A percentile compares a stretch with the other conserved stretches of the same genome.
Conservation (phyloP, 352 stramenopile species). For the Pelagophyceae sp. region DNA sequence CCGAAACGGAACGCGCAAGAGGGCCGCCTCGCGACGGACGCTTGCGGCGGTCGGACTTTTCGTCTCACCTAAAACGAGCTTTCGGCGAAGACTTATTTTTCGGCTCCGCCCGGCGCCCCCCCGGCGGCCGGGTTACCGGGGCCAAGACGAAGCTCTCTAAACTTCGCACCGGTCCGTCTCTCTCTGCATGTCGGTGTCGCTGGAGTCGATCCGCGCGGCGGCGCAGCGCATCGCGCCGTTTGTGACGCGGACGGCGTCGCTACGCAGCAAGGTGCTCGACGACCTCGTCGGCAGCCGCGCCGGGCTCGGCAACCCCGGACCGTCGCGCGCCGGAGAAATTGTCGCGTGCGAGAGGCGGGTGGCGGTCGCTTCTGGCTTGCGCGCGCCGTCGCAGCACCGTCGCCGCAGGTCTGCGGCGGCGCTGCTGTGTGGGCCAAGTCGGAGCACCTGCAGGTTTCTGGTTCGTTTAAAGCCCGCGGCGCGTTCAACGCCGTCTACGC, state of each 20-base stretch:
- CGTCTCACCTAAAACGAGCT: not conserved
- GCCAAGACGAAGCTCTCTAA: not conserved
- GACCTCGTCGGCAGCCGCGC: not conserved
- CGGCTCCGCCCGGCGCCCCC: no score
- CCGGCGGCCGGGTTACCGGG: not conserved
- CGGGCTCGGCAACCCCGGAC: no score
- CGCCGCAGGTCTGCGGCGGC: no score
- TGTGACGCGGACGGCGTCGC: not conserved
- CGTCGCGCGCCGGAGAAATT: no score
- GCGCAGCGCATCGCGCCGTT: not conserved
- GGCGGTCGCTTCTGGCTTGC: no score
- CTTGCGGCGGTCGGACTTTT: not conserved
- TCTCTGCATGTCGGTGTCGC: not conserved
- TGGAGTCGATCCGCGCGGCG: not conserved
- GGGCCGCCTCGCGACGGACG: no score
- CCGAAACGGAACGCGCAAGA: no score
- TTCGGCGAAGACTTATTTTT: not conserved
- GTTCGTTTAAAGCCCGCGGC: conserved; percentile 96
- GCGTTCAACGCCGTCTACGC: conserved; percentile 97
- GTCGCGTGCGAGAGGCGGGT: no score
- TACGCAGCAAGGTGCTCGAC: not conserved
- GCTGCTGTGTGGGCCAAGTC: conserved; percentile 74
- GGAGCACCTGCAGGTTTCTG: conserved; percentile 93
- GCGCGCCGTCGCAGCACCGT: no score
- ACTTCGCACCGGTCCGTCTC: not conserved